Conservation (phyloP, 2,329 filamentous ascomycete genomes). For the Nigrospora osmanthi region DNA sequence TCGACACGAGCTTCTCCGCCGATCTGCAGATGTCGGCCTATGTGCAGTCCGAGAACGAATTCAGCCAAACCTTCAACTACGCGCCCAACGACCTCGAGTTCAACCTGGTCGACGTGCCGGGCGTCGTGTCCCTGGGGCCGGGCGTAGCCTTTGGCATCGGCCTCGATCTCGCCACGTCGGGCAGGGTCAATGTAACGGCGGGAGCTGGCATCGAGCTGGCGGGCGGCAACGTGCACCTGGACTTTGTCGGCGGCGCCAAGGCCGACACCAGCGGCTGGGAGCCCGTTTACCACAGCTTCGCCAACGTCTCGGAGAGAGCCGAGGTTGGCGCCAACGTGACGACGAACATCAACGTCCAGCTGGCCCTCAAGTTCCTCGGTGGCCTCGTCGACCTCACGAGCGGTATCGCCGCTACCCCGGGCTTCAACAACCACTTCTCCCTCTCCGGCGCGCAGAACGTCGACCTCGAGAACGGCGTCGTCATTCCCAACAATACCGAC, state of each 20-base stretch:
- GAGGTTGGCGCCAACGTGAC: conserved; percentile 23
- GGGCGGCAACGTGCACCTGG: conserved; percentile 28
- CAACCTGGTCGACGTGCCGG: conserved; percentile 28
- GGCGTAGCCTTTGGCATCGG: conserved; percentile 27
- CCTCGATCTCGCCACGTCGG: conserved; percentile 25
- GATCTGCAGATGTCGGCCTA: conserved; percentile 26
- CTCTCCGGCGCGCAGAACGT: conserved; percentile 15
- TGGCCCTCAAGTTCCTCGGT: conserved; percentile 26
- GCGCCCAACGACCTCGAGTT: conserved; percentile 26
- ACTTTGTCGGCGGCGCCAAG: conserved; percentile 21
- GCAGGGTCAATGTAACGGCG: conserved; percentile 20
- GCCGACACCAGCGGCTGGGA: conserved; percentile 25
- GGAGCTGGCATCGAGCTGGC: conserved; percentile 22
- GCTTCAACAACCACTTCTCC: conserved; percentile 26
- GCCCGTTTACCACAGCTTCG: conserved; percentile 23
- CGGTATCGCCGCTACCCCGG: conserved; percentile 27
- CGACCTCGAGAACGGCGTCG: conserved; percentile 7
- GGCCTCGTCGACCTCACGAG: conserved; percentile 25
- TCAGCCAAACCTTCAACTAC: conserved; percentile 25
- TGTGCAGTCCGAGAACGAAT: conserved; percentile 18
- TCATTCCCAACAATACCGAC: conserved; percentile 8
- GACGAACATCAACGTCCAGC: conserved; percentile 28
- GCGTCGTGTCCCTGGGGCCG: conserved; percentile 28
- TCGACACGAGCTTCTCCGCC: conserved; percentile 28
- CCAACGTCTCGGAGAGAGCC: conserved; percentile 23